Base-by-base conservation (phyloP, 129 eudicot species). In the Calendula officinalis region DNA sequence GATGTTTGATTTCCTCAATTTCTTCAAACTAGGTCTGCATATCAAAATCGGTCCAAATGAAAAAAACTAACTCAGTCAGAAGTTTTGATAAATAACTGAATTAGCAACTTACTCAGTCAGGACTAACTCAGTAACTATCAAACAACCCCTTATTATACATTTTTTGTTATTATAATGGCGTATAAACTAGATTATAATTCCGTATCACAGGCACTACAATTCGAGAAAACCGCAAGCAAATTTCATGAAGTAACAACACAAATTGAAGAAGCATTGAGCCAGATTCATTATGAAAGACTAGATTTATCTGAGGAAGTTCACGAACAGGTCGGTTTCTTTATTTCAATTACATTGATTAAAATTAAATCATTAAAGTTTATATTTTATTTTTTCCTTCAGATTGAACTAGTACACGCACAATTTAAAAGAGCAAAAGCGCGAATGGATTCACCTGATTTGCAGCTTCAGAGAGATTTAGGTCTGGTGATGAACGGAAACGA, bases 331-430 rank as follows among this genome's bases (percentile, higher is more conserved):
- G 36, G 38, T 14, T 38, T 16, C 45, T 15, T 38, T 16, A 48
- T 14, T 61, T 11, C 48, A 46, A 22, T 22, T 22, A 22, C 2
- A 22, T 22, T 22, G 30, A 22, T 22, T 22, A 22, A 22, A 22
- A 22, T 22, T 22, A 22, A 22, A 22, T 22, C 30, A 22, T 22
- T 22, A 22, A 0, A 22, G 2, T 22, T 22, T 22, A 0, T 22
- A 22, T 14, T 33, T 7, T 11, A 10, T 22, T 22, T 22, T 22
- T 22, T 22, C 30, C 30, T 69, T 47, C 75, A 89, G 97, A 81
- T 75, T 66, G 87, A 81, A 73, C 95, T 90, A 36, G 89, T 90
- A 58, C 97, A 80, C 45, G 71, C 80, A 16, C 97, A 90, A 66
- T 90, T 90, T 53, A 82, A 70, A 66, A 71, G 97, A 81, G 97